Base-by-base conservation (phyloP, 1,284 basidiomycete species). In the Apiotrichum porosum region DNA sequence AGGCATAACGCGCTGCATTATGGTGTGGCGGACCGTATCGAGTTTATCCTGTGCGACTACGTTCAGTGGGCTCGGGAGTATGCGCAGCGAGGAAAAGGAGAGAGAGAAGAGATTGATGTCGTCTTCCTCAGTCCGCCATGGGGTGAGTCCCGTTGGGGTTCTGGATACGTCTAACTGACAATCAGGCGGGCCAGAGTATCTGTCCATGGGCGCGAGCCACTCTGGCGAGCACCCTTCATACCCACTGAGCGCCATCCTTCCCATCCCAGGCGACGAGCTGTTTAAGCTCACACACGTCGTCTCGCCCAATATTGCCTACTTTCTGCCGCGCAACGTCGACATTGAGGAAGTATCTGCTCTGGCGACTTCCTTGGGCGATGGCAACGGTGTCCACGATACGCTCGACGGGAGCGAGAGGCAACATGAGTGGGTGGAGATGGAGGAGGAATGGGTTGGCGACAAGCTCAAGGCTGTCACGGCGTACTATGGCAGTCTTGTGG, bases 111-210 rank as follows among this genome's bases (percentile, higher is more conserved):
- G 47, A 83, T 93, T 47, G 89, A 94, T 62, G 84, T 87, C 9
- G 82, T 94, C 13, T 97, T 97, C 67, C 80, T 94, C 32, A 91
- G 87, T 54, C 92, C 92, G 1, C 92, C 91, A 0, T 95, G 90
- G 90, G 92, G 91, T 58, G 86, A 88, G 21, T 85, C 18, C 8
- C 4, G 13, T 15, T 19, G 30, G 24, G 22, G 6, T 31, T 17
- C 28, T 23, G n/a, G n/a, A n/a, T n/a, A n/a, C n/a, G n/a, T 6
- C 15, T 14, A 21, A 19, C 49, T 48, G 22, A 34, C 39, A 28
- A 6, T 4, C 38, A 56, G 50, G 48, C 14, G 56, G 57, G 14
- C 50, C 50, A n/a, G 55, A 52, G 31, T 73, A 73, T 32, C 61
- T 69, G 17, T 54, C 49, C 1, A 44, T 60, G 9, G 54, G 48